Base-by-base conservation (phyloP, 1,284 basidiomycete species). In the Salmacisia buchloeana region DNA sequence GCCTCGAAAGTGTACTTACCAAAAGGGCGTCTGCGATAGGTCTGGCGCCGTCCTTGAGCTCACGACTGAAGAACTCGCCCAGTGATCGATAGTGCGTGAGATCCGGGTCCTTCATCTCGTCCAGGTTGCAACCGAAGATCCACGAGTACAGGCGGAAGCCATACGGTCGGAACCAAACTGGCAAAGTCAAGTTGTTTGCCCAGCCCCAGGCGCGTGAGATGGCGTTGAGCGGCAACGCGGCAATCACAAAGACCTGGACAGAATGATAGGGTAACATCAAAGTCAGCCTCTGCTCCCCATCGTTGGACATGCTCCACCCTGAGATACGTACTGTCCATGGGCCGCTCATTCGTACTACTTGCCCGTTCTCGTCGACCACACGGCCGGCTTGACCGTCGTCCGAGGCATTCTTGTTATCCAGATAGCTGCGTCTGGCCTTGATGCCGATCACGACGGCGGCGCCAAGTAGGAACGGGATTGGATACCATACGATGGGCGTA, bases 161-260 rank as follows among this genome's bases (percentile, higher is more conserved):
- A 74, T 87, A 87, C 0, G 92, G 93, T 29, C 94, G 85, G 81
- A 93, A 86, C 94, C 94, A 98, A 62, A 94, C 85, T 27, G 94
- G 96, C 1, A 99, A 86, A 67, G 79, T 78, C 59, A 77, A 67
- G 58, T 93, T 89, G 82, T 97, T 98, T 63, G 96, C 78, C 81
- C 93, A 94, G 7, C 96, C 96, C 93, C 94, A 98, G 7, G 97
- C 82, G 5, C 94, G 88, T 29, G 93, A 97, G 76, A 97, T 87
- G 70, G 92, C 91, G 49, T 94, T 88, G 18, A 98, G 85, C 0
- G 94, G 94, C 2, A 99, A 86, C 6, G 94, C 94, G 60, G 93
- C 94, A 57, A 98, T 84, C 60, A 98, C 92, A 29, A 36, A 59
- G 43, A 59, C 31, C 35, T 38, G 31, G 18, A n/a, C 31, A 56